Base-by-base conservation (phyloP, 148 eudicot species). In the Rheum nobile region DNA sequence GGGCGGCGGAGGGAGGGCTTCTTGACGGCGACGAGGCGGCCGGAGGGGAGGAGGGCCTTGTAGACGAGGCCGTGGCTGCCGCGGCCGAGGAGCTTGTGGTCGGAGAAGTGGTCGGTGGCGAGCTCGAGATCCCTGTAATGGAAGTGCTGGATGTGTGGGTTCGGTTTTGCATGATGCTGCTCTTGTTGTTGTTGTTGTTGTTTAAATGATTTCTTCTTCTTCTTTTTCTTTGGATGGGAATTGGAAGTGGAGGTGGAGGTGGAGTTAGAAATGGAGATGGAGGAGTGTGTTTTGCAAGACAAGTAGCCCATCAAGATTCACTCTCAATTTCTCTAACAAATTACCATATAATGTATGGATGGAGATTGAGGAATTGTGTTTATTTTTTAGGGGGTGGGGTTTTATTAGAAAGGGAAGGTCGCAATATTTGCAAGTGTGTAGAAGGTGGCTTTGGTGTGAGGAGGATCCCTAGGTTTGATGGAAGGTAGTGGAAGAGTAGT, bases 1-100 rank as follows among this genome's bases (percentile, higher is more conserved):
- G 35, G 26, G 17, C 41, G 74, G 16, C 61, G 59, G 67, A 79
- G 77, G 39, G 90, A 87, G 26, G 98, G 85, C 41, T 86, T 91
- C 75, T 94, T 94, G 44, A 94, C 90, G 12, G 98, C 98, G 12
- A 94, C 93, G 26, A 79, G 84, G 13, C 80, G 86, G 67, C 98
- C 98, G 42, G 82, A 77, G 46, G 80, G 81, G 47, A 94, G 89
- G 26, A 91, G 72, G 31, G 88, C 98, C 75, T 91, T 89, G 81
- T 94, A 94, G 75, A 94, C 98, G 1, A 91, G 81, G 13, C 98
- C 98, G 67, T 94, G 98, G 83, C 98, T 94, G 71, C 97, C 98
- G 72, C 89, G 77, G 13, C 97, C 98, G 1, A 94, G 83, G 11
- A 94, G 93, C 72, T 85, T 91, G 29, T 85, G 85, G 17, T 83